Evolutionary conservation across 257 asterid species (phyloP).

Genomic region (Anisodus acutangulus): DNA sequence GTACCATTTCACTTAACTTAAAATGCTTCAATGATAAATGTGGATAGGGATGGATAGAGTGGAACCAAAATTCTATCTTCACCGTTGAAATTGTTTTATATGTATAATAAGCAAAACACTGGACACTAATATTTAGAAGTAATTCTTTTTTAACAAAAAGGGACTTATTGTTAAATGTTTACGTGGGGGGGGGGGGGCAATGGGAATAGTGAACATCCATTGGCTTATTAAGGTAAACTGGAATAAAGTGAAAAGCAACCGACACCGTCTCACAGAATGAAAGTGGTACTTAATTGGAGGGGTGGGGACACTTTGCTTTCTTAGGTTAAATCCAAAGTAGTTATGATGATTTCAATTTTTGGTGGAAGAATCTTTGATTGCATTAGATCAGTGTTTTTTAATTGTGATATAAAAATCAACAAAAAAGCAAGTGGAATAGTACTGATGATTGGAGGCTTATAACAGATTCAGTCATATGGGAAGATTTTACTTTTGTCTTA

Average conservation of each 20-base stretch:
- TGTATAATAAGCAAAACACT: neutral
- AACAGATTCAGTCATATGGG: conserved; percentile 50
- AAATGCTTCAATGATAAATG: neutral
- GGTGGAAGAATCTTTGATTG: conserved; percentile 49
- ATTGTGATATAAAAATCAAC: conserved; percentile 28
- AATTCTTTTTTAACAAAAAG: neutral
- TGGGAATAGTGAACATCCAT: conserved; percentile 5
- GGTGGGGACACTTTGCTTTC: conserved; percentile 7
- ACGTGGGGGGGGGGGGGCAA: neutral
- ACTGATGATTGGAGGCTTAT: conserved; percentile 41
- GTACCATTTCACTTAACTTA: neutral
- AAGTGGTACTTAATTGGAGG: conserved; percentile 50
- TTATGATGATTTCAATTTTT: conserved; percentile 40
- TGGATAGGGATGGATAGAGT: no score
- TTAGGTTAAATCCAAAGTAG: conserved; percentile 11
- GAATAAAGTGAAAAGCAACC: conserved; percentile 93
- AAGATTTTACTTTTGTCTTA: conserved; percentile 81
- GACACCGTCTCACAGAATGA: conserved; percentile 70
- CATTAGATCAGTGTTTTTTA: conserved; percentile 29
- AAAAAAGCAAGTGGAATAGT: conserved; percentile 26
- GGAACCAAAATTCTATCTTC: no score
- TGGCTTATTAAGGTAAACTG: conserved; percentile 49
- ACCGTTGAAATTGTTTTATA: no score
- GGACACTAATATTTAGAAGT: neutral
- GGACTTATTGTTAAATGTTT: neutral